Base-by-base conservation (phyloP, 2,329 filamentous ascomycete genomes). In the Fusarium chaquense region DNA sequence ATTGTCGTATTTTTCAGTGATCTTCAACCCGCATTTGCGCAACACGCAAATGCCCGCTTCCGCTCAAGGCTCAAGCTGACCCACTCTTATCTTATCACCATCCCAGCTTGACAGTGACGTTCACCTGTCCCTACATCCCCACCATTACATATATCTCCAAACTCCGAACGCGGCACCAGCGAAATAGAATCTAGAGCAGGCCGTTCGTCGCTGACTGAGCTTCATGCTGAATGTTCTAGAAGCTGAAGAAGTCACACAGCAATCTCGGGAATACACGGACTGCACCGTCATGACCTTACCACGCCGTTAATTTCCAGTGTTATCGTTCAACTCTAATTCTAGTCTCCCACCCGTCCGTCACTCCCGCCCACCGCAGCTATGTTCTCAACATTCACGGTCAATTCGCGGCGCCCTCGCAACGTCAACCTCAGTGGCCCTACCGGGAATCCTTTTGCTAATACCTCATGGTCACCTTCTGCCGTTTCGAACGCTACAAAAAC, bases 311-410 rank as follows among this genome's bases (percentile, higher is more conserved):
- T 26, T 47, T 49, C 45, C 26, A 57, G 26, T 51, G 22, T 56
- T 41, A 26, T 51, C 40, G 26, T 22, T 62, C 24, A 58, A 61
- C 32, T 47, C 50, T 38, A 35, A 24, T 24, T 15, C 20, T 46
- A 32, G 49, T 60, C 49, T 50, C 63, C 58, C 40, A 65, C 58
- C 28, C 28, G 28, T 36, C 58, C 58, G 47, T 44, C 58, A 7
- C 43, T 51, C 40, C 54, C 45, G 41, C 53, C 56, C 53, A 20
- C 52, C 60, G 49, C 56, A 72, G 38, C 65, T 77, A 98, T 98
- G 95, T 97, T 96, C 82, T 90, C 92, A 66, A 94, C 92, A 56
- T 99, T 99, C 82, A 96, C 93, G 26, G 96, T 96, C 73, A 93
- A 83, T 81, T 93, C 93, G 74, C 90, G 93, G 76, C 92, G 93